Conservation (phyloP, 1,139 yeast genomes). For the Geotrichum histeridarum region DNA sequence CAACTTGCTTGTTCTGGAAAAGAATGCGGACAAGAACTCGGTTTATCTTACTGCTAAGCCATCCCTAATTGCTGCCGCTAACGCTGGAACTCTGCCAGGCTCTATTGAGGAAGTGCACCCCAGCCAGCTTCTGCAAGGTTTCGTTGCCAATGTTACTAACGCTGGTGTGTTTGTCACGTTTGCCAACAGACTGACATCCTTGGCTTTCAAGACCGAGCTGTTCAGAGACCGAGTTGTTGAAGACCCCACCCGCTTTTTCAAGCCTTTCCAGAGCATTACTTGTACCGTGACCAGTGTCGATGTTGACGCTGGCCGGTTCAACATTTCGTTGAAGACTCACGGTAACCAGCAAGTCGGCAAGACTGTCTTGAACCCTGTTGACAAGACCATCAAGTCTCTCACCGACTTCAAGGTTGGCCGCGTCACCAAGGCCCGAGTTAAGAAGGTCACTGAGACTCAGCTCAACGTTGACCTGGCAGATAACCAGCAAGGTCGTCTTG, state of each 20-base stretch:
- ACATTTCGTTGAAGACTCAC: slow-evolving; percentile 18
- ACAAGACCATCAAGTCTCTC: slow-evolving; percentile 44
- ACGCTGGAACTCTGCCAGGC: slow-evolving; percentile 51
- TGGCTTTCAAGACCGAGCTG: slow-evolving; percentile 74
- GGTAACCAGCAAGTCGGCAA: slow-evolving; percentile 23
- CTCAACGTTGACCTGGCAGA: slow-evolving; percentile 73
- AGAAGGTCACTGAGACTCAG: slow-evolving; percentile 66
- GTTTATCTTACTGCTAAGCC: slow-evolving; percentile 61
- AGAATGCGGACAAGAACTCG: slow-evolving; percentile 55
- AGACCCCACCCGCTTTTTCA: slow-evolving; percentile 52
- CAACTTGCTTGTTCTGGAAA: slow-evolving; percentile 62
- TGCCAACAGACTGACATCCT: slow-evolving; percentile 74
- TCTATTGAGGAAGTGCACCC: slow-evolving; percentile 49
- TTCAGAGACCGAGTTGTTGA: slow-evolving; percentile 50
- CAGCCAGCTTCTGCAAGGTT: slow-evolving; percentile 52
- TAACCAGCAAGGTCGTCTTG: slow-evolving; percentile 74
- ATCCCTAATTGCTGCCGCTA: slow-evolving; percentile 63
- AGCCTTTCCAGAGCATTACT: slow-evolving; percentile 59
- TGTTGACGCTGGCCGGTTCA: slow-evolving; percentile 10
- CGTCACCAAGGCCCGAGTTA: slow-evolving; percentile 55
- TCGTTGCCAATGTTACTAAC: slow-evolving; percentile 62
- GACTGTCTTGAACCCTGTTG: slow-evolving; percentile 55
- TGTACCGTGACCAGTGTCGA: slow-evolving; percentile 38
- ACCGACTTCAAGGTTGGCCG: slow-evolving; percentile 58
- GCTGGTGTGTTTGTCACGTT: slow-evolving; percentile 78